Evolutionary conservation across 495 filamentous ascomycete genomes (phyloP), one percentile per base, ranked within the genome.

Genomic region (Penicillium goetzii): DNA sequence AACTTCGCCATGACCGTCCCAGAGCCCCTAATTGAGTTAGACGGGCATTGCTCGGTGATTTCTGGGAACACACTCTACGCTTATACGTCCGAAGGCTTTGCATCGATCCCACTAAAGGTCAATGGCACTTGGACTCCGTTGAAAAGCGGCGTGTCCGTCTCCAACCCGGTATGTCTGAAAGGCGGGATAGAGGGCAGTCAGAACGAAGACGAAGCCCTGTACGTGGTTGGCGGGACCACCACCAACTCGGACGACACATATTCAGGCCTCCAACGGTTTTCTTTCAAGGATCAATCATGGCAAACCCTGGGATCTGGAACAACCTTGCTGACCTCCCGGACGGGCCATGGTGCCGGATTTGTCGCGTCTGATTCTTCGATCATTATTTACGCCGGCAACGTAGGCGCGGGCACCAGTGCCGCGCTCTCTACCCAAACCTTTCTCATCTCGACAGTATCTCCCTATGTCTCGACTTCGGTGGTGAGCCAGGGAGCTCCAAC

Each of bases 11-110:
- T 92, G 90, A 65, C 81, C 58, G 78, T 87, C 38, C 90, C 90
- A 57, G 62, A 83, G 68, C 93, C 93, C 59, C 80, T 81, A 14
- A 78, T 85, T 63, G 72, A 84, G 63, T 78, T 97, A 65, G 83
- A 84, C 67, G 87, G 89, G 77, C 86, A 89, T 68, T 99, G 95
- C 77, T 95, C 92, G 17, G 85, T 89, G 60, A 84, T 99, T 57
- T 80, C 90, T 76, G 82, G 93, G 72, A 87, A 90, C 74, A 95
- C 89, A 19, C 85, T 99, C 17, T 99, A 97, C 78, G 87, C 88
- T 12, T 97, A 92, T 69, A 90, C 92, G 40, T 72, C 85, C 21
- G 76, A 83, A 54, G 91, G 88, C 25, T 92, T 99, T 60, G 88
- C 91, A 69, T 89, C 89, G 5, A 77, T 98, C 40, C 76, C 80